A percentile compares a stretch with the other conserved stretches of the same genome.
Evolutionary conservation across 2,329 filamentous ascomycete species (phyloP).

Genomic region (Stenocarpella maydis): DNA sequence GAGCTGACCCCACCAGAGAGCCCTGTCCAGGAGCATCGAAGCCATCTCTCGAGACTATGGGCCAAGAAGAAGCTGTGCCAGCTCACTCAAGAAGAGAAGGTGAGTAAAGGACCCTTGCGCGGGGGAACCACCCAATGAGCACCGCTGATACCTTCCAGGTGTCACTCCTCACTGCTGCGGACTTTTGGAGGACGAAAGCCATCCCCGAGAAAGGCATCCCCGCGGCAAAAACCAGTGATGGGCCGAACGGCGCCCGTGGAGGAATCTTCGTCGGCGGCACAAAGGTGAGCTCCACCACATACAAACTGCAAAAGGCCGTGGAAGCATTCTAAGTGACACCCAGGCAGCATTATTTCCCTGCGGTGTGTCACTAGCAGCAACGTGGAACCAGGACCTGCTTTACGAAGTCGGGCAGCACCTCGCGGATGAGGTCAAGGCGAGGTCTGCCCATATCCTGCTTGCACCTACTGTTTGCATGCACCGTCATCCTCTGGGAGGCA

Average conservation of each 20-base stretch:
- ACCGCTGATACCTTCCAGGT: conserved; percentile 51
- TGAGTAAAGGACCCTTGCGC: conserved; percentile 38
- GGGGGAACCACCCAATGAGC: not conserved
- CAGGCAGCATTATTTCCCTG: conserved; percentile 82
- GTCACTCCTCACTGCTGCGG: conserved; percentile 66
- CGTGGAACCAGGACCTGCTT: conserved; percentile 78
- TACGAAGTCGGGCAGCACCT: conserved; percentile 75
- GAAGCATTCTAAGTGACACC: conserved; percentile 32
- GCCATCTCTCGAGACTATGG: conserved; percentile 46
- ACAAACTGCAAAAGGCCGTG: not conserved
- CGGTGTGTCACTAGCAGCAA: conserved; percentile 79
- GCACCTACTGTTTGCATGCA: conserved; percentile 85
- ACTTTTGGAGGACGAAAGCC: conserved; percentile 75
- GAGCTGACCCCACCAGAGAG: conserved; percentile 58
- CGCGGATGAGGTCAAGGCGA: conserved; percentile 75
- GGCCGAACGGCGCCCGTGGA: conserved; percentile 74
- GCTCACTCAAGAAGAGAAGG: conserved; percentile 67
- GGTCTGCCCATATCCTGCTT: conserved; percentile 76
- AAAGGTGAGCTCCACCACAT: conserved; percentile 52
- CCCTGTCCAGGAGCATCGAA: conserved; percentile 48
- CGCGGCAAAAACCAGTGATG: conserved; percentile 72
- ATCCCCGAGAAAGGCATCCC: conserved; percentile 71
- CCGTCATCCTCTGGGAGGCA: conserved; percentile 81
- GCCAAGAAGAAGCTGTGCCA: conserved; percentile 59
- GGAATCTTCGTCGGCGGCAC: conserved; percentile 74